Percentiles rank a stretch among this genome's conserved stretches.
Evolutionary conservation across 352 stramenopile genomes (phyloP).

Genomic region (Phytophthora pinifolia): DNA sequence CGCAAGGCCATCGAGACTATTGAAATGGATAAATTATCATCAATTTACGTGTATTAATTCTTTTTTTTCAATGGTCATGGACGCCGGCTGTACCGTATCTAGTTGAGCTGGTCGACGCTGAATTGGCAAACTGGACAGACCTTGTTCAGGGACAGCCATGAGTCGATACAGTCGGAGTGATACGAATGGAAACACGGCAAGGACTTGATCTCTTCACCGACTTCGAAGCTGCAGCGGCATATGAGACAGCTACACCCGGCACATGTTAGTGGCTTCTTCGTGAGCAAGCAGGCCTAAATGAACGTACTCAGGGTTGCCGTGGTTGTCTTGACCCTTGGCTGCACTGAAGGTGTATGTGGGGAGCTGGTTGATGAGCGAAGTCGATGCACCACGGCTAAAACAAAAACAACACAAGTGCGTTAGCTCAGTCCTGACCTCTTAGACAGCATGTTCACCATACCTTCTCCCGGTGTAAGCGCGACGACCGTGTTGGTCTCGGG

Average conservation of each 20-base stretch:
- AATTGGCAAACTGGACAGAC: constrained; percentile 91
- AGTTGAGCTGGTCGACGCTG: constrained; percentile 63
- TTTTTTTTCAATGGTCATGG: not conserved
- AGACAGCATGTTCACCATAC: constrained; percentile 24
- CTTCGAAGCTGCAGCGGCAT: constrained; percentile 88
- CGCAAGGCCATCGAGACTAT: not conserved
- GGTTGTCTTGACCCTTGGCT: constrained; percentile 42
- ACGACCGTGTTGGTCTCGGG: constrained; percentile 23
- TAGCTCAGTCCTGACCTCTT: constrained; percentile 18
- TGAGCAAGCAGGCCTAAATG: not conserved
- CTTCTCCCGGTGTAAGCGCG: constrained; percentile 25
- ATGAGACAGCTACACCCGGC: constrained; percentile 83
- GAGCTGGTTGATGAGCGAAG: constrained; percentile 74
- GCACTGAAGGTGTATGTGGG: constrained; percentile 77
- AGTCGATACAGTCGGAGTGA: constrained; percentile 93
- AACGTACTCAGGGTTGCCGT: constrained; percentile 63
- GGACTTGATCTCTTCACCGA: constrained; percentile 92
- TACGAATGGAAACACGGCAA: constrained; percentile 94
- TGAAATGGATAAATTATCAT: constrained; percentile 49
- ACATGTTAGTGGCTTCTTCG: not conserved
- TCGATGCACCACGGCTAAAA: constrained; percentile 56
- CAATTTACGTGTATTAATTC: constrained; percentile 44
- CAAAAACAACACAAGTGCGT: constrained; percentile 4
- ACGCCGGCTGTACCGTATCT: constrained; percentile 7
- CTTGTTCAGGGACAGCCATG: constrained; percentile 92